phyloP scores from a whole-genome alignment of 1,284 basidiomycete genomes.

The Ceraceosorus bombacis region DNA sequence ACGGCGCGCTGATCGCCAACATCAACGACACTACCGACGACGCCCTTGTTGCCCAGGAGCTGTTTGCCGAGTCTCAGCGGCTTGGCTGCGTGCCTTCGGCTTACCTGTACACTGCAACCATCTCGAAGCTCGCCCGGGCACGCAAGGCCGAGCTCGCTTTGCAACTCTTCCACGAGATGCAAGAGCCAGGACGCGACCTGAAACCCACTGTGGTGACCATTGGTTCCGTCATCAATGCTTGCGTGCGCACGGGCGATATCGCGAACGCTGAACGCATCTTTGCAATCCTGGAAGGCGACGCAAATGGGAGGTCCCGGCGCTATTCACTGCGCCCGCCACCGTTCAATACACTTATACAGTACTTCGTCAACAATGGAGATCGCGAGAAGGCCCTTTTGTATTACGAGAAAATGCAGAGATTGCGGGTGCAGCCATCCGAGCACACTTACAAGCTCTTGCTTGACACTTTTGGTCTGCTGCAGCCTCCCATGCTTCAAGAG shows the following conservation, averaged over 20 bases:
- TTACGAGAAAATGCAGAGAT: slow-evolving; percentile 63
- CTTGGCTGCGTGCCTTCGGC: slow-evolving; percentile 35
- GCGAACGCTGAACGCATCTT: slow-evolving; percentile 74
- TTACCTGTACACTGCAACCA: slow-evolving; percentile 47
- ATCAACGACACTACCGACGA: slow-evolving; percentile 48
- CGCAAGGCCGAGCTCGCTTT: slow-evolving; percentile 43
- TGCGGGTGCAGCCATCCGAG: slow-evolving; percentile 54
- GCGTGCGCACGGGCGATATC: slow-evolving; percentile 73
- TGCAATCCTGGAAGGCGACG: slow-evolving; percentile 68
- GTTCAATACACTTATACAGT: slow-evolving; percentile 97
- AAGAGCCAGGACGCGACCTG: slow-evolving; percentile 50
- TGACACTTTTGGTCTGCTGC: slow-evolving; percentile 79
- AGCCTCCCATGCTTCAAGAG: slow-evolving; percentile 62
- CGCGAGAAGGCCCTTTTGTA: slow-evolving; percentile 59
- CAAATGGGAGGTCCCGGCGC: slow-evolving; percentile 46
- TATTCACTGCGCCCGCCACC: slow-evolving; percentile 87
- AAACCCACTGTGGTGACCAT: slow-evolving; percentile 81
- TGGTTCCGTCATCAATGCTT: slow-evolving; percentile 84
- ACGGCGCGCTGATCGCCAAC: slow-evolving; percentile 43
- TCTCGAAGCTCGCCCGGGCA: slow-evolving; percentile 46
- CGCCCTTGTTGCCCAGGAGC: slow-evolving; percentile 42
- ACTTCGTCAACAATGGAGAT: slow-evolving; percentile 78
- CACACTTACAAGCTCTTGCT: slow-evolving; percentile 61
- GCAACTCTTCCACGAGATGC: slow-evolving; percentile 43
- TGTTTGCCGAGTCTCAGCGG: slow-evolving; percentile 44